Base-by-base conservation (phyloP, 108 stramenopile genomes). In the Skeletonema marinoi region DNA sequence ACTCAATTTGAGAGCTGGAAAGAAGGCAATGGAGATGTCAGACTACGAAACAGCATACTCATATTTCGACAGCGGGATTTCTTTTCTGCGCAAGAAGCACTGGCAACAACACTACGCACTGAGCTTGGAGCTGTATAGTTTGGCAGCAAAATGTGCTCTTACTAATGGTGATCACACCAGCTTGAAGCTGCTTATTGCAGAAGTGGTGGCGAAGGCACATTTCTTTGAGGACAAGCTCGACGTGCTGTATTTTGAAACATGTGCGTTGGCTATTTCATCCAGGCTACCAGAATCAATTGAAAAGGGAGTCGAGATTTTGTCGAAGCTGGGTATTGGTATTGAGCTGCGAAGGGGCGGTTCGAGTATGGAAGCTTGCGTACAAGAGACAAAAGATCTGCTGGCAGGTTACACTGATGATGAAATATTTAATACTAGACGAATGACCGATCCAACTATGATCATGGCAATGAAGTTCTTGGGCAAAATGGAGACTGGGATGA, bases 21-120 rank as follows among this genome's bases (percentile, higher is more conserved):
- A 81, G 14, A 81, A 51, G 31, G 74, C 80, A 25, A 68, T 81
- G 33, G 38, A 51, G 29, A 65, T 65, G 59, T 74, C 79, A 11
- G 67, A 68, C 39, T 80, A 16, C 9, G 30, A 36, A 36, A 6
- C 35, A 36, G 35, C 35, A 36, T 36, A 36, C 35, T 36, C 35
- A 7, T 80, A 67, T 54, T 70, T 80, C 48, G 48, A 69, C 9
- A 17, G 65, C 21, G 79, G 79, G n/a, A 75, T 80, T 0, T 9
- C 33, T 1, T 71, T 77, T 64, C 69, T 77, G 4, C 68, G 41
- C 19, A 46, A 65, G 13, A 56, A 65, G 36, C 76, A 77, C 61
- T 77, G 76, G 76, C 33, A 56, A 16, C 33, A 58, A 17, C 54
- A 70, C n/a, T 30, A 69, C 14, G 33, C 32, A 17, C 32, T 69